Evolutionary conservation across 345 rosid species (phyloP), one percentile per base, ranked within the genome.

Genomic region (Diplotaxis tenuifolia): DNA sequence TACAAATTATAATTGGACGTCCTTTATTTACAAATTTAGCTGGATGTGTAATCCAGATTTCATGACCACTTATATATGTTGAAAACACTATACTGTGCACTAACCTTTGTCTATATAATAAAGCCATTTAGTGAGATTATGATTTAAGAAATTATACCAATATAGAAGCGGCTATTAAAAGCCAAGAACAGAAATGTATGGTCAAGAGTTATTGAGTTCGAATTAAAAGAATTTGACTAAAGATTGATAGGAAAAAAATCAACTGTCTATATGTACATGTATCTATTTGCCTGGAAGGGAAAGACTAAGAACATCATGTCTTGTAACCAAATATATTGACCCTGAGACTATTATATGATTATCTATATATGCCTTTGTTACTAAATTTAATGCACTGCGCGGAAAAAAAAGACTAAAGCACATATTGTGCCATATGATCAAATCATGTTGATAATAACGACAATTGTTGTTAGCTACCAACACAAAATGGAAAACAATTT

Each of bases 131-230:
- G 15, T 21, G 23, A 45, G 70, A 49, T 69, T 23, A 55, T 42
- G 45, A 6, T 20, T 69, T 68, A 69, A 40, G n/a, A 62, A 71
- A 20, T 27, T 10, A 21, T 6, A 54, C 15, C 9, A 19, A 74
- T n/a, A n/a, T n/a, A n/a, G n/a, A n/a, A n/a, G n/a, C n/a, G n/a
- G n/a, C n/a, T n/a, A n/a, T n/a, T n/a, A 75, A 62, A 68, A 2
- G 74, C 59, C 65, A 69, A 67, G 56, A 67, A 75, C 68, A 19
- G 8, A 68, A 60, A 9, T 38, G 5, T 61, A 61, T 61, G 73
- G 78, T 61, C 69, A 62, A 29, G 3, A 62, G 22, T 75, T 10
- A 9, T 54, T 38, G 42, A 42, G 12, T 40, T 75, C 22, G 38
- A 67, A 1, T 10, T 31, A 57, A 10, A 21, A 21, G 50, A 56